Evolutionary conservation across 768 basidiomycete species (phyloP), one percentile per base, ranked within the genome.

Genomic region (Mycena vitilis): DNA sequence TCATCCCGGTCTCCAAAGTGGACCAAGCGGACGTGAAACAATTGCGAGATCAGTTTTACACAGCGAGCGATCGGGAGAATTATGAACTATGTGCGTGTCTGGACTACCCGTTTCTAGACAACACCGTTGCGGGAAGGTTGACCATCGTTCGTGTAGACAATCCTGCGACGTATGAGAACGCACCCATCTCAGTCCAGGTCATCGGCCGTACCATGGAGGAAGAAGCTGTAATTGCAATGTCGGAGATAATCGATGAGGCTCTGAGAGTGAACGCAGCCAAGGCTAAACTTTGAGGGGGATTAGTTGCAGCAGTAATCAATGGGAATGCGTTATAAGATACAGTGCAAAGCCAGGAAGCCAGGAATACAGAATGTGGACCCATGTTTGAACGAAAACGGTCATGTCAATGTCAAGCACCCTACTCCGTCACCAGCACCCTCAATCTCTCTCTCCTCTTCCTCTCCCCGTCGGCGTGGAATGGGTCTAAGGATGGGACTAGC

Each of bases 401-500:
- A 83, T 72, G 78, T 81, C 68, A 87, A 76, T 23, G 81, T 89
- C 73, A 95, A 78, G 23, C 91, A 84, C 69, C 88, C 85, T 42
- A 95, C 93, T 13, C 86, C 92, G 67, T 94, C 92, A 7, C 91
- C 93, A 18, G 93, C 91, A 44, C 92, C 91, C 72, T 92, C 92
- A 10, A 95, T 82, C 68, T 93, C 92, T 65, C 86, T 83, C 71
- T 92, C 90, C 59, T 91, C 91, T 7, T 84, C 85, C 36, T 87
- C 87, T 63, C 82, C 78, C 42, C 86, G 81, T 70, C 88, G 74
- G 56, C 92, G 83, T 20, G 87, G 84, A 60, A 92, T 83, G 15
- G 93, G 91, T 60, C 92, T 83, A 55, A 94, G 77, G 68, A 94
- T 90, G 4, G 93, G 93, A 75, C 93, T 95, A 11, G 89, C 85